Evolutionary conservation across 202 grass and related monocot species (phyloP).

Genomic region (Saccharum hybrid): DNA sequence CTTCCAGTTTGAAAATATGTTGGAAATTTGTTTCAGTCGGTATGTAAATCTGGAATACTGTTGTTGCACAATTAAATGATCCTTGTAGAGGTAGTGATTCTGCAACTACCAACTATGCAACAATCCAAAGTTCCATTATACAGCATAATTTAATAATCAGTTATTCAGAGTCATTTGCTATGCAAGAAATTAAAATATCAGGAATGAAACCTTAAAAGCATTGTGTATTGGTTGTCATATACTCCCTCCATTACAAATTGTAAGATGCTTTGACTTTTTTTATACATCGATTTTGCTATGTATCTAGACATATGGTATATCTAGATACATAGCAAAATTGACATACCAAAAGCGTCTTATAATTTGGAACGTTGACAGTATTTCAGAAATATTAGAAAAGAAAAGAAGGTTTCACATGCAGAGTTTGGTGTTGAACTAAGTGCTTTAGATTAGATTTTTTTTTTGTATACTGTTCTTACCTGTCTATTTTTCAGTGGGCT

Average conservation of each 20-base stretch:
- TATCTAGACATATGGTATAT: neutral
- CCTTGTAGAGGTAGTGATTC: neutral
- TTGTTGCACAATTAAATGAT: slow-evolving; percentile 1
- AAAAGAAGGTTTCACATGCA: neutral
- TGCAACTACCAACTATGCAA: neutral
- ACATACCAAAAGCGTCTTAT: neutral
- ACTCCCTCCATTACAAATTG: neutral
- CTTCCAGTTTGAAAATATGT: neutral
- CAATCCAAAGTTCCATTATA: slow-evolving; percentile 11
- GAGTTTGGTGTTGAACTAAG: neutral
- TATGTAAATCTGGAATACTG: neutral
- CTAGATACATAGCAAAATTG: neutral
- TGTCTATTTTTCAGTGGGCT: too few species aligned
- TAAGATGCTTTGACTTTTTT: neutral
- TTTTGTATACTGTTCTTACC: too few species aligned
- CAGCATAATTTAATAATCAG: neutral
- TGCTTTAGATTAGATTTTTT: neutral
- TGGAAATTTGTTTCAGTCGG: neutral
- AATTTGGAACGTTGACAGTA: neutral
- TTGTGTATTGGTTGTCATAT: neutral
- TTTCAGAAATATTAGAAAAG: neutral
- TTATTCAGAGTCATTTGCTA: neutral
- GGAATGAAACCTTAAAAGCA: neutral
- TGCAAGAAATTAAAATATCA: slow-evolving; percentile 16
- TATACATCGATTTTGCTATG: neutral